Percentiles rank a stretch among this genome's conserved stretches.
These are phyloP conservation scores for Citeromyces hawaiiensis DNA, from an alignment of 1,139 yeast genomes.

Conservation along the genomic window DNA sequence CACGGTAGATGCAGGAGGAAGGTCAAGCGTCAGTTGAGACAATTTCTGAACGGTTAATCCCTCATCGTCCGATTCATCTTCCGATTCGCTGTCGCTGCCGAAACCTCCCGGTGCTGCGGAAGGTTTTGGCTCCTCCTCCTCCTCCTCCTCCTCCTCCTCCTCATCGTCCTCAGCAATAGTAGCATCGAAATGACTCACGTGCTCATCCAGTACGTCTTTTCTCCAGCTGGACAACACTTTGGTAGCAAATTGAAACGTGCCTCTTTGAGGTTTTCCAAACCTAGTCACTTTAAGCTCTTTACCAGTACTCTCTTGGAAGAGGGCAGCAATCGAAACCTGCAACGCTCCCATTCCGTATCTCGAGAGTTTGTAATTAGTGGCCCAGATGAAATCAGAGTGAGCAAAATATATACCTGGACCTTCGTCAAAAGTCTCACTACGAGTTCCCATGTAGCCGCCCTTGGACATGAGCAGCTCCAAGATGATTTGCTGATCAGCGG, in stretches of 20 bases:
- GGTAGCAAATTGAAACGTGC: conserved; percentile 70
- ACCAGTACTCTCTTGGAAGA: conserved; percentile 72
- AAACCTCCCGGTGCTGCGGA: neutral
- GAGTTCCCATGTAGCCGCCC: conserved; percentile 74
- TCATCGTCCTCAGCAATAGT: conserved; percentile 8
- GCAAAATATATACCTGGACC: conserved; percentile 80
- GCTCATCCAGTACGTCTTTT: conserved; percentile 62
- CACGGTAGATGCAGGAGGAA: conserved; percentile 77
- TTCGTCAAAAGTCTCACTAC: conserved; percentile 52
- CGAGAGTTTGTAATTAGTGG: conserved; percentile 66
- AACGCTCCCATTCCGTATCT: conserved; percentile 88
- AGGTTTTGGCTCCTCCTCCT: neutral
- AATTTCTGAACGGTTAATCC: conserved; percentile 25
- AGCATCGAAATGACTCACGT: conserved; percentile 37
- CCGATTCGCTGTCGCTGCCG: conserved; percentile 16
- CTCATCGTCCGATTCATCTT: conserved; percentile 20
- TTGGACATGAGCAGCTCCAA: conserved; percentile 62
- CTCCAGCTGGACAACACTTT: conserved; percentile 69
- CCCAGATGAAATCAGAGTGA: conserved; percentile 83
- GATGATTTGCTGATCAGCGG: conserved; percentile 80
- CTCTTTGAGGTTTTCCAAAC: conserved; percentile 79
- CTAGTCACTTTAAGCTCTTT: conserved; percentile 61
- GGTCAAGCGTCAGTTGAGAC: conserved; percentile 28
- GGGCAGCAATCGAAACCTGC: conserved; percentile 73
- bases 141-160: neutral